These are phyloP conservation scores for Carallia pectinifolia DNA, from an alignment of 345 rosid species.

Conservation along the genomic window DNA sequence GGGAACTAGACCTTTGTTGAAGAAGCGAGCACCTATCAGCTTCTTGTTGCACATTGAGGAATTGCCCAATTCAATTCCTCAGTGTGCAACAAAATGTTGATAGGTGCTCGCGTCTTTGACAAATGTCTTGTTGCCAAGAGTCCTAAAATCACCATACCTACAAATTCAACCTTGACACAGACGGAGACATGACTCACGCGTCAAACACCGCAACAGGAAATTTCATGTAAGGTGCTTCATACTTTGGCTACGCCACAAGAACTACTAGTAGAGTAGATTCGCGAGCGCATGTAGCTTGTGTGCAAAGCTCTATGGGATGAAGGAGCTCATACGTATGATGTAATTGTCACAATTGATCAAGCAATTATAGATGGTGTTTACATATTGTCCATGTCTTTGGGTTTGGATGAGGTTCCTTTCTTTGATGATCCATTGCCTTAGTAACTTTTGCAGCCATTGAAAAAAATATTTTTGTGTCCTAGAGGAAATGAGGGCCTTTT, in stretches of 20 bases:
- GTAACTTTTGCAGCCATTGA: slow-evolving; percentile 51
- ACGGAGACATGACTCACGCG: slow-evolving; percentile 59
- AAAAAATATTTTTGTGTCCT: slow-evolving; percentile 48
- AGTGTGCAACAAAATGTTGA: slow-evolving; percentile 50
- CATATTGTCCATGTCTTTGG: slow-evolving; percentile 30
- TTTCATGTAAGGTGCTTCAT: slow-evolving; percentile 32
- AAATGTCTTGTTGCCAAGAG: slow-evolving; percentile 20
- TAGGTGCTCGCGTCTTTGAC: slow-evolving; percentile 52
- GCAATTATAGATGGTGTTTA: slow-evolving; percentile 52
- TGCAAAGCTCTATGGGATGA: slow-evolving; percentile 50
- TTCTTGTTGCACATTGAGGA: too few species aligned
- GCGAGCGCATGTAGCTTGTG: slow-evolving; percentile 41
- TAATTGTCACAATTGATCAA: slow-evolving; percentile 50
- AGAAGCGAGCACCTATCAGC: too few species aligned
- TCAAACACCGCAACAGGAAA: slow-evolving; percentile 52
- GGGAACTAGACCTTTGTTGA: too few species aligned
- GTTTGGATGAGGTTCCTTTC: slow-evolving; percentile 17
- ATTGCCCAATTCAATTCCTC: slow-evolving; percentile 40
- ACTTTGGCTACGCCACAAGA: slow-evolving; percentile 51
- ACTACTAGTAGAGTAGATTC: slow-evolving; percentile 46
- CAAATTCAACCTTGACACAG: slow-evolving; percentile 51
- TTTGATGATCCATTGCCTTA: slow-evolving; percentile 46
- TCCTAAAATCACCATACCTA: slow-evolving; percentile 26
- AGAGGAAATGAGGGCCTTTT: slow-evolving; percentile 39
- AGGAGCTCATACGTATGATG: slow-evolving; percentile 31